phyloP scores from a whole-genome alignment of 345 rosid species.

The Lenwebbia sp. region DNA sequence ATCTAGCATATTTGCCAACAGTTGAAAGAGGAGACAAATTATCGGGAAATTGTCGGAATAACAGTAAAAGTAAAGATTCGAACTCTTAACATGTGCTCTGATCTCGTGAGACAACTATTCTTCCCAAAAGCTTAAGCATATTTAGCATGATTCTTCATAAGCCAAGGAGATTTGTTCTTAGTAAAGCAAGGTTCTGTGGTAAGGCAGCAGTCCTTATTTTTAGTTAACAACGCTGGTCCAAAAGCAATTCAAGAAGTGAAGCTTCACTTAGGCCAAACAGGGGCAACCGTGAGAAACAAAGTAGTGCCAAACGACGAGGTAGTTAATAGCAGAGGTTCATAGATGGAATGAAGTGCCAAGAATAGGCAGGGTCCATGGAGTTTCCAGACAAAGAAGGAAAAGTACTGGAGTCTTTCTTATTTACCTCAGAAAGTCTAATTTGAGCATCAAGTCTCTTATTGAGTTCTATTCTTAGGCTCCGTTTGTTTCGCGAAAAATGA shows the following conservation, averaged over 20 bases:
- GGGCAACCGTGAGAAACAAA: neutral
- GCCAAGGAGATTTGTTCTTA: neutral
- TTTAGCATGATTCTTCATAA: neutral
- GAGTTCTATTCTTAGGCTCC: neutral
- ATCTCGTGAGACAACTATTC: neutral
- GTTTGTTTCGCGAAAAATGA: no score
- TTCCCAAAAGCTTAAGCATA: neutral
- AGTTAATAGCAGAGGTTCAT: neutral
- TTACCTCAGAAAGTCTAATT: neutral
- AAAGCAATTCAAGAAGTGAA: neutral
- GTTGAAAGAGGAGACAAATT: neutral
- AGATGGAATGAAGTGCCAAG: neutral
- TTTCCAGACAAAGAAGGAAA: neutral
- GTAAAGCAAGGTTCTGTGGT: neutral
- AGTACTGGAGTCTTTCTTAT: neutral
- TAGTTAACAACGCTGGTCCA: neutral
- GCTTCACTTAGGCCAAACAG: neutral
- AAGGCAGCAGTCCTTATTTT: neutral
- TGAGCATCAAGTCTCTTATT: neutral
- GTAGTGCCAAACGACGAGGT: no score
- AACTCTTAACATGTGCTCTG: neutral
- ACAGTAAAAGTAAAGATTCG: neutral
- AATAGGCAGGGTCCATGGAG: neutral
- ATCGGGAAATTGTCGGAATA: neutral
- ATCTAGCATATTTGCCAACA: neutral